Conservation (phyloP, 2,329 filamentous ascomycete genomes). For the Aspergillus ruber region DNA sequence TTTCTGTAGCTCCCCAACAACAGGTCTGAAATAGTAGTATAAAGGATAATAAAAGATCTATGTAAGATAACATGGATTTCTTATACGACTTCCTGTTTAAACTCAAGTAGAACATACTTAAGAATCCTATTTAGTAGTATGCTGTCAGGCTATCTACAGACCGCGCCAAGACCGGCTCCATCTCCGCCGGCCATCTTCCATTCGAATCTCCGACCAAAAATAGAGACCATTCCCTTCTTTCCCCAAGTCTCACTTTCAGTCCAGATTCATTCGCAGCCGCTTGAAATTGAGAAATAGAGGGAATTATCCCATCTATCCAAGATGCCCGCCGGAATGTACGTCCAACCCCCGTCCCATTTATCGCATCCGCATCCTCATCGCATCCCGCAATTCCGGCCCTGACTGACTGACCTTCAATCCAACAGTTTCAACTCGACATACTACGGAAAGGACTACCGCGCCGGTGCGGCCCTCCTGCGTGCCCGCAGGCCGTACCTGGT, state of each 20-base stretch:
- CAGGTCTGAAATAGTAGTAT: no score
- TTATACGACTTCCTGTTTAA: background rate
- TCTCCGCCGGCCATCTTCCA: background rate
- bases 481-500: conserved; percentile 86
- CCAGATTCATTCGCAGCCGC: background rate
- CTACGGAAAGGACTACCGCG: conserved; percentile 81
- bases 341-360: background rate
- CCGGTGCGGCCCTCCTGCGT: conserved; percentile 82
- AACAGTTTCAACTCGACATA: conserved; percentile 68
- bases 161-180: background rate
- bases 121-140: no score
- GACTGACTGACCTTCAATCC: conserved; percentile 4
- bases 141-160: background rate
- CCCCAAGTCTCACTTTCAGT: background rate
- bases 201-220: background rate
- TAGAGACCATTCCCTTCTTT: background rate
- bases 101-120: no score
- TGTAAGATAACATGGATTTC: no score
- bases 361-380: background rate
- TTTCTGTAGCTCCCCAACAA: background rate
- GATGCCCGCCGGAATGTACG: conserved; percentile 19
- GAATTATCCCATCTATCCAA: conserved; percentile 3
- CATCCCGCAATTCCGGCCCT: background rate
- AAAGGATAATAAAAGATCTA: no score
- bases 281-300: background rate